These are phyloP conservation scores for Malus fusca DNA, from an alignment of 306 rosid genomes.

Conservation along the genomic window DNA sequence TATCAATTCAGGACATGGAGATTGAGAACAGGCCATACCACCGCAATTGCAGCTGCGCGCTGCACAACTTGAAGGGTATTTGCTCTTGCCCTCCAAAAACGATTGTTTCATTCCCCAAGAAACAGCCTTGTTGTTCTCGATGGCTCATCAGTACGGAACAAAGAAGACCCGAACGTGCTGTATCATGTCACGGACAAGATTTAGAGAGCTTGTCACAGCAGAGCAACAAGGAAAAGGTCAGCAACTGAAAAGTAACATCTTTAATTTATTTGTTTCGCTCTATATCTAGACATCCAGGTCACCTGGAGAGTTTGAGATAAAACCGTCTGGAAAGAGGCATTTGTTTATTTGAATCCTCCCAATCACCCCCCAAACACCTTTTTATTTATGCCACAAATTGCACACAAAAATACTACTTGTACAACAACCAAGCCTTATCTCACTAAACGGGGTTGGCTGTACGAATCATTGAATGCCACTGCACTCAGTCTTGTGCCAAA, in stretches of 20 bases:
- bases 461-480: no score
- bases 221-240: not conserved
- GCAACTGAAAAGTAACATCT: not conserved
- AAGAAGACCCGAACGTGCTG: not conserved
- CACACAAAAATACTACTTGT: not conserved
- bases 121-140: conserved; percentile 7
- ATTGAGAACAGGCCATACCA: conserved; percentile 71
- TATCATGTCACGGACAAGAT: not conserved
- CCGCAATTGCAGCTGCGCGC: conserved; percentile 67
- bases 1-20: conserved; percentile 32
- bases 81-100: conserved; percentile 21
- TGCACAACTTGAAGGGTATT: conserved; percentile 34
- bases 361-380: not conserved
- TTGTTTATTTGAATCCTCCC: not conserved
- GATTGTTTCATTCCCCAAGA: conserved; percentile 32
- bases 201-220: not conserved
- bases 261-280: not conserved
- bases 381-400: not conserved
- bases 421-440: no score
- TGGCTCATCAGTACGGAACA: not conserved
- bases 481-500: no score
- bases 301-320: not conserved
- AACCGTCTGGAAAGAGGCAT: not conserved
- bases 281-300: not conserved
- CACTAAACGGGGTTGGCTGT: no score